A percentile compares a stretch with the other conserved stretches of the same genome.
Conservation (phyloP, 1,284 basidiomycete species). For the Trichosporon inkin region DNA sequence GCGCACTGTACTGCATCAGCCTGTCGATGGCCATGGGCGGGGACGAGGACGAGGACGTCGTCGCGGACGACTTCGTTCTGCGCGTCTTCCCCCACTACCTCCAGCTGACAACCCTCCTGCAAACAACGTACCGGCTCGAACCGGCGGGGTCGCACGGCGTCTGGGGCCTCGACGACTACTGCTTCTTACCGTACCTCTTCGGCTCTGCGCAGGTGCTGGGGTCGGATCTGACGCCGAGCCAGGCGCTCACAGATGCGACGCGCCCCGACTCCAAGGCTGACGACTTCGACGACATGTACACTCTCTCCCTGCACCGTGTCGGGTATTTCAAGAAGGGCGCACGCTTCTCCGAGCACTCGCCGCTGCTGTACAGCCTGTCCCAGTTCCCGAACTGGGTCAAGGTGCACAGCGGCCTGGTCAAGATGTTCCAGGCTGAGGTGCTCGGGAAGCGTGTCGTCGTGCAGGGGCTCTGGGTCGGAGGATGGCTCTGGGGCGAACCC, state of each 20-base stretch:
- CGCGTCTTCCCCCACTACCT: constrained; percentile 60
- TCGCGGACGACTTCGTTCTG: constrained; percentile 50
- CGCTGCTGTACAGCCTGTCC: constrained; percentile 81
- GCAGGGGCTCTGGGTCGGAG: constrained; percentile 87
- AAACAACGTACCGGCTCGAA: constrained; percentile 85
- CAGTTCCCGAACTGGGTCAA: constrained; percentile 82
- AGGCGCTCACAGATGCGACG: constrained; percentile 16
- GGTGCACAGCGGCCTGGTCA: constrained; percentile 81
- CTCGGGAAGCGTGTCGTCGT: constrained; percentile 92
- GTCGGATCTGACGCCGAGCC: constrained; percentile 50
- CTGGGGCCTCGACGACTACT: constrained; percentile 95
- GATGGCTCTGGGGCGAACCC: constrained; percentile 49
- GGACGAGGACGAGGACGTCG: constrained; percentile 27
- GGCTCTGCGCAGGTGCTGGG: constrained; percentile 80
- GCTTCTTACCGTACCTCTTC: constrained; percentile 85
- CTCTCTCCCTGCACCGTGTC: constrained; percentile 73
- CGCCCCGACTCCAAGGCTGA: not conserved
- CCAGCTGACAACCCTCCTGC: constrained; percentile 74
- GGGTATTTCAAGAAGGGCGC: constrained; percentile 70
- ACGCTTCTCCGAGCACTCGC: constrained; percentile 88
- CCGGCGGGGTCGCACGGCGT: constrained; percentile 97
- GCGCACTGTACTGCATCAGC: constrained; percentile 60
- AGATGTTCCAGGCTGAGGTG: constrained; percentile 98
- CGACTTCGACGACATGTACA: constrained; percentile 62
- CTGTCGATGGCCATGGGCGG: constrained; percentile 39